Percentiles rank a stretch among this genome's conserved stretches.
These are phyloP conservation scores for Talaromyces wortmannii DNA, from an alignment of 495 filamentous ascomycete genomes.

Conservation along the genomic window DNA sequence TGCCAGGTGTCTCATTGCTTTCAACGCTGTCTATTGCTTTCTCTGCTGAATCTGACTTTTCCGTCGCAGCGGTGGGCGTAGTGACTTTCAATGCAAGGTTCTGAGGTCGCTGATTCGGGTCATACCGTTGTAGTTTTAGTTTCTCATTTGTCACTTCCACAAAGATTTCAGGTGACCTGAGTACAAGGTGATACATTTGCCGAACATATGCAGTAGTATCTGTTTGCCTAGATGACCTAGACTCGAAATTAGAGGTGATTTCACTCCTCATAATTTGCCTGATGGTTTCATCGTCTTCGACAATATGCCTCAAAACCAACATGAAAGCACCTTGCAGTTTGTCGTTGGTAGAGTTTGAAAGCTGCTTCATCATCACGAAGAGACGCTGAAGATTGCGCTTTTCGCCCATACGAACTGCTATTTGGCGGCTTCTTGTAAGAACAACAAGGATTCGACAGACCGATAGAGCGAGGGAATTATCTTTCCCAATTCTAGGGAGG, in stretches of 20 bases:
- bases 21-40: conserved; percentile 26
- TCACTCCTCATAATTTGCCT: conserved; percentile 91
- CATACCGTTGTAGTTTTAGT: conserved; percentile 59
- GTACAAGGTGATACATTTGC: conserved; percentile 70
- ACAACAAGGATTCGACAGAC: conserved; percentile 82
- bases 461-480: conserved; percentile 76
- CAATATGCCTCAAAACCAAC: conserved; percentile 82
- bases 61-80: conserved; percentile 19
- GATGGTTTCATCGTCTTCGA: conserved; percentile 87
- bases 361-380: conserved; percentile 90
- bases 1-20: conserved; percentile 32
- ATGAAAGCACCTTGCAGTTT: conserved; percentile 77
- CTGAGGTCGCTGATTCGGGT: conserved; percentile 51
- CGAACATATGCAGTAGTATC: conserved; percentile 71
- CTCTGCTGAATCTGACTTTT: conserved; percentile 15
- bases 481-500: conserved; percentile 78
- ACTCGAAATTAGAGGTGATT: conserved; percentile 67
- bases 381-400: conserved; percentile 83
- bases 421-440: conserved; percentile 68
- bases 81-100: conserved; percentile 52
- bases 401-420: conserved; percentile 72
- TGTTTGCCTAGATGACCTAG: conserved; percentile 52
- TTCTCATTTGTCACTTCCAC: conserved; percentile 87
- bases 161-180: conserved; percentile 81
- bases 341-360: conserved; percentile 67